phyloP scores from a whole-genome alignment of 2,329 filamentous ascomycete genomes.

The Davidsoniella eucalypti region DNA sequence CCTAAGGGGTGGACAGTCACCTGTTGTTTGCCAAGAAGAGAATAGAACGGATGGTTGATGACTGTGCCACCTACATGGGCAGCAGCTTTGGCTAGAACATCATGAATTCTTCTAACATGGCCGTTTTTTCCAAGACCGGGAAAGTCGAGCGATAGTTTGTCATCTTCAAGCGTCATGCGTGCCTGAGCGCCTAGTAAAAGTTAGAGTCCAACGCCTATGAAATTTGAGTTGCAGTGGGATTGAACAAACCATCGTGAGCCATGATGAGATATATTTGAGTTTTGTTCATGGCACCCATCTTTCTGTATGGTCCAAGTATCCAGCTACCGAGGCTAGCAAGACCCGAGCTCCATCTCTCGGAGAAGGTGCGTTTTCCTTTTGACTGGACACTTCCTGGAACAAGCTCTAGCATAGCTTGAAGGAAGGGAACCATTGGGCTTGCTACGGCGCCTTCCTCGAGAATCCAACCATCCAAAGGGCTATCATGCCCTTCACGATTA shows the following conservation, averaged over 20 bases:
- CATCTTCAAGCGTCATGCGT: slow-evolving; percentile 38
- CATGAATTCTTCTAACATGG: slow-evolving; percentile 36
- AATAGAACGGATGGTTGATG: slow-evolving; percentile 40
- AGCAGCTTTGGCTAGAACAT: slow-evolving; percentile 36
- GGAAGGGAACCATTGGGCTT: slow-evolving; percentile 34
- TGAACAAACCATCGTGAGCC: slow-evolving; percentile 41
- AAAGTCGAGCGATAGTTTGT: slow-evolving; percentile 43
- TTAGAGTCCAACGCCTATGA: background rate
- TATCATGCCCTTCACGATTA: slow-evolving; percentile 32
- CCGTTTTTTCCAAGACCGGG: slow-evolving; percentile 39
- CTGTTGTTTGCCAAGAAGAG: slow-evolving; percentile 37
- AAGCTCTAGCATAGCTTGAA: slow-evolving; percentile 40
- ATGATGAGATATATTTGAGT: slow-evolving; percentile 51
- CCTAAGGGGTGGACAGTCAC: slow-evolving; percentile 52
- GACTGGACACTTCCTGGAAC: slow-evolving; percentile 30
- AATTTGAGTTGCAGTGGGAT: background rate
- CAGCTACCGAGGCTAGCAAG: slow-evolving; percentile 34
- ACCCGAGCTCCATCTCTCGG: slow-evolving; percentile 28
- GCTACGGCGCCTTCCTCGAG: slow-evolving; percentile 49
- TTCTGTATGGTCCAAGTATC: slow-evolving; percentile 42
- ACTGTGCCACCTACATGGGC: slow-evolving; percentile 42
- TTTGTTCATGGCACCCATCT: slow-evolving; percentile 37
- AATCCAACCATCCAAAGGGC: slow-evolving; percentile 44
- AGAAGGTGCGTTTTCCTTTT: slow-evolving; percentile 20
- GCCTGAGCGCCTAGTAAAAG: slow-evolving; percentile 35